Percentiles rank a stretch among this genome's conserved stretches.
Conservation (phyloP, 2,329 filamentous ascomycete species). For the Niveomyces coronatus region DNA sequence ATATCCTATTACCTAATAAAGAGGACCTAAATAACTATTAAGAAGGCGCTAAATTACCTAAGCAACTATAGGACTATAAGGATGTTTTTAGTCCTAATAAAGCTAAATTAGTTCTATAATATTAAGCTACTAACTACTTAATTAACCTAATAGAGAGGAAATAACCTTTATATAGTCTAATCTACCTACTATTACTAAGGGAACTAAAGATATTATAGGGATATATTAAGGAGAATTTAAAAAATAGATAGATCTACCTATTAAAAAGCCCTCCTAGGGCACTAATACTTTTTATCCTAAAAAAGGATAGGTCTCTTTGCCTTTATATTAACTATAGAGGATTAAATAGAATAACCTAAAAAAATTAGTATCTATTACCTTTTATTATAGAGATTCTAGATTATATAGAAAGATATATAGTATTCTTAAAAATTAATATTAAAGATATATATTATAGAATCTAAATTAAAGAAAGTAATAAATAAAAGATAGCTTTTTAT, state of each 20-base stretch:
- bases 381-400: constrained; percentile 22
- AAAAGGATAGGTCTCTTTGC: constrained; percentile 17
- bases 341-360: constrained; percentile 24
- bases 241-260: constrained; percentile 13
- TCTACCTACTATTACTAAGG: constrained; percentile 10
- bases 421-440: constrained; percentile 23
- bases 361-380: constrained; percentile 22
- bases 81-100: neutral
- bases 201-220: constrained; percentile 11
- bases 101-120: neutral
- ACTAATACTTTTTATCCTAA: constrained; percentile 22
- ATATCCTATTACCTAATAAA: neutral
- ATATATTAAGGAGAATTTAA: constrained; percentile 14
- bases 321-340: constrained; percentile 25
- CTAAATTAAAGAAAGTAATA: constrained; percentile 6
- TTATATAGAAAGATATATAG: constrained; percentile 14
- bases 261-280: constrained; percentile 12
- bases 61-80: neutral
- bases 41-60: neutral
- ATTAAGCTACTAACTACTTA: neutral
- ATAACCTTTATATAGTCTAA: constrained; percentile 6
- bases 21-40: neutral
- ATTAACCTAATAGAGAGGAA: neutral
- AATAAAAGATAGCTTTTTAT: constrained; percentile 8
- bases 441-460: constrained; percentile 13